Percentiles rank a stretch among this genome's conserved stretches.
These are phyloP conservation scores for Leccinum rimulosum DNA, from an alignment of 768 basidiomycete species.

Conservation along the genomic window DNA sequence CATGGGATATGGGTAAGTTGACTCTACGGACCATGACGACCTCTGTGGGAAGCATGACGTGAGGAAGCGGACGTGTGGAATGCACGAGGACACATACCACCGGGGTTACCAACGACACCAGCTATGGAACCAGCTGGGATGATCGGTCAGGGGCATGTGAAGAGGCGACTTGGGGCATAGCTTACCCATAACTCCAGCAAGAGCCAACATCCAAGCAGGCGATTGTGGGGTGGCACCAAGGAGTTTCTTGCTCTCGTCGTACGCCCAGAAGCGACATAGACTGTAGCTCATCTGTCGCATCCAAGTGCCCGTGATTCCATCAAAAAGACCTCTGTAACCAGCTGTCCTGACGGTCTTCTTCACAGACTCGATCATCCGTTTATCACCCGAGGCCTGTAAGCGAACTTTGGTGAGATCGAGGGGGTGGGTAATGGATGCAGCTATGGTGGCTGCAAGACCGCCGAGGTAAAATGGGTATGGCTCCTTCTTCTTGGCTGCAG, in stretches of 20 bases:
- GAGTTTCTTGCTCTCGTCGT: slow-evolving; percentile 86
- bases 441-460: slow-evolving; percentile 84
- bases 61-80: background rate
- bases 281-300: slow-evolving; percentile 93
- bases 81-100: slow-evolving; percentile 47
- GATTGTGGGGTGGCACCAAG: slow-evolving; percentile 65
- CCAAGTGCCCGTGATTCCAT: slow-evolving; percentile 87
- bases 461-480: slow-evolving; percentile 88
- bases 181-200: slow-evolving; percentile 85
- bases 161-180: slow-evolving; percentile 8
- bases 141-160: background rate
- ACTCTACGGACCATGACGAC: slow-evolving; percentile 58
- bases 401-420: slow-evolving; percentile 90
- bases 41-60: slow-evolving; percentile 38
- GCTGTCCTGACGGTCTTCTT: slow-evolving; percentile 80
- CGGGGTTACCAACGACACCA: slow-evolving; percentile 87
- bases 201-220: slow-evolving; percentile 77
- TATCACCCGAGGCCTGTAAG: slow-evolving; percentile 89
- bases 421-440: slow-evolving; percentile 86
- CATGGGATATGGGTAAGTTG: slow-evolving; percentile 13
- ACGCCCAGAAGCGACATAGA: slow-evolving; percentile 90
- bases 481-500: slow-evolving; percentile 45
- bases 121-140: slow-evolving; percentile 76
- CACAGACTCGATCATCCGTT: slow-evolving; percentile 82
- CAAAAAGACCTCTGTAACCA: slow-evolving; percentile 71